Evolutionary conservation across 768 basidiomycete genomes (phyloP).

Genomic region (Hericium alpestre): DNA sequence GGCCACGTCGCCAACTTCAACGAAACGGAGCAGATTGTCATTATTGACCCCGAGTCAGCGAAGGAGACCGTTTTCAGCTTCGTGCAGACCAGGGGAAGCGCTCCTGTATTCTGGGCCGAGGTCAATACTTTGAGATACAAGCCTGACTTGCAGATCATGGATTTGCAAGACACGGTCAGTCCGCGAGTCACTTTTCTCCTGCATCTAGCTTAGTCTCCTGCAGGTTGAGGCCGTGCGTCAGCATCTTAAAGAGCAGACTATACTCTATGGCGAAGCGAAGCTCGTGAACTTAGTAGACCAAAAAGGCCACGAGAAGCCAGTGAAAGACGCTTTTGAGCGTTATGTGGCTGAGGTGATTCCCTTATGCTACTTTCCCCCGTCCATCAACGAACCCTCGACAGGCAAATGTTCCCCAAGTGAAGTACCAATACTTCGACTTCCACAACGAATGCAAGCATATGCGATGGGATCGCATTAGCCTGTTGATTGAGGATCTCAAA

Average conservation of each 20-base stretch:
- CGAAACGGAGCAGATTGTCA: constrained; percentile 90
- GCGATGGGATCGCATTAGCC: constrained; percentile 86
- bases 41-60: constrained; percentile 55
- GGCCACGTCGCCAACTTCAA: constrained; percentile 96
- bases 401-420: constrained; percentile 56
- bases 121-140: constrained; percentile 92
- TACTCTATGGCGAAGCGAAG: constrained; percentile 65
- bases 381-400: constrained; percentile 17
- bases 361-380: not conserved
- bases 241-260: constrained; percentile 67
- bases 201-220: constrained; percentile 2
- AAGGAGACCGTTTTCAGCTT: constrained; percentile 65
- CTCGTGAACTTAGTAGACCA: constrained; percentile 91
- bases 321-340: constrained; percentile 92
- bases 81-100: constrained; percentile 88
- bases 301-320: constrained; percentile 82
- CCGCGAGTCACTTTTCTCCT: not conserved
- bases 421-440: constrained; percentile 96
- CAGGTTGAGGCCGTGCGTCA: constrained; percentile 61
- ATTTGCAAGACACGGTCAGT: constrained; percentile 72
- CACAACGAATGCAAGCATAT: constrained; percentile 90
- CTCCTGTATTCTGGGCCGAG: constrained; percentile 94
- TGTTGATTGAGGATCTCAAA: constrained; percentile 68
- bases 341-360: constrained; percentile 46
- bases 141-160: constrained; percentile 95